These are phyloP conservation scores for Cyclotella choctawhatcheeana DNA, from an alignment of 108 stramenopile species.

Conservation along the genomic window DNA sequence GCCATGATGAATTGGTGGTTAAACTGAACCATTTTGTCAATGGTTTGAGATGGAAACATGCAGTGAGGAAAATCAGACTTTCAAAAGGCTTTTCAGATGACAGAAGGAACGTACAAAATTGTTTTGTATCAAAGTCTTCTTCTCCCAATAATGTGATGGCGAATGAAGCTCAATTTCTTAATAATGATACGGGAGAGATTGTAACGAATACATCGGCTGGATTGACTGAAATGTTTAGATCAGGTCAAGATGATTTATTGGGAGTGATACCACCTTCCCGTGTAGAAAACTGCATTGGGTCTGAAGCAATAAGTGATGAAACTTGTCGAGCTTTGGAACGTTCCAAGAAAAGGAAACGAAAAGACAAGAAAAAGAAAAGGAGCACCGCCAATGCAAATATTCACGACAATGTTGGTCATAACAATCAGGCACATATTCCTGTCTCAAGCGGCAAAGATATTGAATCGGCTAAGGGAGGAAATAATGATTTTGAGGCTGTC, in stretches of 20 bases:
- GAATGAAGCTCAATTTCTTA: not conserved
- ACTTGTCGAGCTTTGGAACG: not conserved
- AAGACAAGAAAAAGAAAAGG: constrained; percentile 3
- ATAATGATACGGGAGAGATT: constrained; percentile 38
- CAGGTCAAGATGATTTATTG: constrained; percentile 23
- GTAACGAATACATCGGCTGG: not conserved
- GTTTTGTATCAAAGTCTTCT: not conserved
- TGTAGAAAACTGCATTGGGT: not conserved
- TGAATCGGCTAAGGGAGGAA: not conserved
- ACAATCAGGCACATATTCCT: not conserved
- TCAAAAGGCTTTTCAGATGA: not conserved
- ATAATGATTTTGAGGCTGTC: not conserved
- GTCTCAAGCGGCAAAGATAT: too few species aligned
- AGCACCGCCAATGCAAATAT: not conserved
- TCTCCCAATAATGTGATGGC: not conserved
- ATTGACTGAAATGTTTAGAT: constrained; percentile 1
- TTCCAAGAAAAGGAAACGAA: constrained; percentile 20
- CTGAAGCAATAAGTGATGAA: not conserved
- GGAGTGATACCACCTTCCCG: not conserved
- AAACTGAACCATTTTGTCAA: constrained; percentile 23
- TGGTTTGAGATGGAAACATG: constrained; percentile 27
- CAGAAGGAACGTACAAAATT: not conserved
- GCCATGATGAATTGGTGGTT: constrained; percentile 29
- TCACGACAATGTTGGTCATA: not conserved
- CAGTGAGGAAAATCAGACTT: constrained; percentile 18